A percentile compares a stretch with the other conserved stretches of the same genome.
Conservation (phyloP, 2,329 filamentous ascomycete species). For the Cladosporium colombiae region DNA sequence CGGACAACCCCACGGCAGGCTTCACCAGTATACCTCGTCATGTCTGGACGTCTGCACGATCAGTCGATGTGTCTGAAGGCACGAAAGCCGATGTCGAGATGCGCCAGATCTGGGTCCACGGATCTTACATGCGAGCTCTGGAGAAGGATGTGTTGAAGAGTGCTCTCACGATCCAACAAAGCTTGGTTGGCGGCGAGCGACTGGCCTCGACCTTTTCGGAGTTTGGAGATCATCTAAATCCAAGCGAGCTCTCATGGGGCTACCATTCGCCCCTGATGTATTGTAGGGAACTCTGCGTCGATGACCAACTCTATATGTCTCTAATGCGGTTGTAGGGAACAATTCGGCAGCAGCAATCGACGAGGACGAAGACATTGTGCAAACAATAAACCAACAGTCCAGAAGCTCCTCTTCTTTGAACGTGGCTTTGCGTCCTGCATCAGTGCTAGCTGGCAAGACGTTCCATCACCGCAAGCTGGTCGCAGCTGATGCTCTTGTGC, state of each 20-base stretch:
- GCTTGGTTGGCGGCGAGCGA: constrained; percentile 58
- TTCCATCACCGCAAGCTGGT: constrained; percentile 68
- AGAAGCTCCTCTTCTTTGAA: constrained; percentile 67
- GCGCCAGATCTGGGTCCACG: constrained; percentile 80
- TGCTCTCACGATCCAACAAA: constrained; percentile 70
- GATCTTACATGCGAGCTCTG: constrained; percentile 76
- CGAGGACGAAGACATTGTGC: constrained; percentile 63
- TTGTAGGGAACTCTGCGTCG: constrained; percentile 45
- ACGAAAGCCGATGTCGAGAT: constrained; percentile 71
- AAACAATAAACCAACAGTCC: constrained; percentile 68
- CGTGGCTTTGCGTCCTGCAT: constrained; percentile 72
- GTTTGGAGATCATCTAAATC: constrained; percentile 30
- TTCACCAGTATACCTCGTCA: constrained; percentile 73
- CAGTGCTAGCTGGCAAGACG: constrained; percentile 78
- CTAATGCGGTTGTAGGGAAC: constrained; percentile 43
- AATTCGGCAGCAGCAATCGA: constrained; percentile 62
- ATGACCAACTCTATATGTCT: not conserved
- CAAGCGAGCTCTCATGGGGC: constrained; percentile 62
- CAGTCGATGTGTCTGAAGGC: constrained; percentile 33
- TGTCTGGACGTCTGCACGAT: constrained; percentile 65
- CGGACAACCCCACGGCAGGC: constrained; percentile 69
- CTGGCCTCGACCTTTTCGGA: constrained; percentile 26
- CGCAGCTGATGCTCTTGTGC: constrained; percentile 75
- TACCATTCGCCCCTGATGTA: constrained; percentile 82
- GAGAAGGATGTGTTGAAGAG: constrained; percentile 64